phyloP scores from a whole-genome alignment of 2,329 filamentous ascomycete species.

The Fusarium xylarioides region DNA sequence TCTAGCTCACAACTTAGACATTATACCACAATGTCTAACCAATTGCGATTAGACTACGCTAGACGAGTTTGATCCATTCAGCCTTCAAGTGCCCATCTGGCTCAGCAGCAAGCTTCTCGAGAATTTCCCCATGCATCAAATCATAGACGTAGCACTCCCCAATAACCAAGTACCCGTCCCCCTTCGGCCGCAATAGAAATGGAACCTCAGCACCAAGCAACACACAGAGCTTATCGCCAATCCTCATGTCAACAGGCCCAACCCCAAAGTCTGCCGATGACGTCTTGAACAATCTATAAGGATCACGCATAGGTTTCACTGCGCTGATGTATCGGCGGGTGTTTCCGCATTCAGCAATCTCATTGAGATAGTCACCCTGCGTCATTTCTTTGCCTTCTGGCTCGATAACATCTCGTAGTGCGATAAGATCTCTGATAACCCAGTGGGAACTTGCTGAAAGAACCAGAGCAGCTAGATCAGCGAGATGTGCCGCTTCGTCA shows the following conservation, averaged over 20 bases:
- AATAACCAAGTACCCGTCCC: accelerated
- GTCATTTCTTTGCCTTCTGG: accelerated
- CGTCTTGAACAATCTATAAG: neutral
- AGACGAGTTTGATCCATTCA: neutral
- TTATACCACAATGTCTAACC: too few species aligned
- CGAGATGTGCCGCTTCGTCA: accelerated
- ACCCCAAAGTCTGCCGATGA: neutral
- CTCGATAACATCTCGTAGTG: accelerated
- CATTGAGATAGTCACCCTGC: accelerated
- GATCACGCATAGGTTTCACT: accelerated
- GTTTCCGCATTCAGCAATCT: accelerated
- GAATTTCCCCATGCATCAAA: neutral
- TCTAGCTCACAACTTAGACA: accelerated
- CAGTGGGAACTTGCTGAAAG: accelerated
- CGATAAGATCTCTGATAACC: neutral
- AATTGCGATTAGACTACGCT: too few species aligned
- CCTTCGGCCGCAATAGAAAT: neutral
- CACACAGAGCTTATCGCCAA: neutral
- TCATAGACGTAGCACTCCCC: neutral
- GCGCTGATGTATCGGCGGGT: neutral
- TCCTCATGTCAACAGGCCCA: neutral
- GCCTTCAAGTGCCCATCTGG: accelerated
- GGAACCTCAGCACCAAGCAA: neutral
- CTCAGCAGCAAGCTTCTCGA: neutral
- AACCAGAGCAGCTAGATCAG: accelerated